Conservation (phyloP, 352 stramenopile species). For the Globisporangium okanoganense region DNA sequence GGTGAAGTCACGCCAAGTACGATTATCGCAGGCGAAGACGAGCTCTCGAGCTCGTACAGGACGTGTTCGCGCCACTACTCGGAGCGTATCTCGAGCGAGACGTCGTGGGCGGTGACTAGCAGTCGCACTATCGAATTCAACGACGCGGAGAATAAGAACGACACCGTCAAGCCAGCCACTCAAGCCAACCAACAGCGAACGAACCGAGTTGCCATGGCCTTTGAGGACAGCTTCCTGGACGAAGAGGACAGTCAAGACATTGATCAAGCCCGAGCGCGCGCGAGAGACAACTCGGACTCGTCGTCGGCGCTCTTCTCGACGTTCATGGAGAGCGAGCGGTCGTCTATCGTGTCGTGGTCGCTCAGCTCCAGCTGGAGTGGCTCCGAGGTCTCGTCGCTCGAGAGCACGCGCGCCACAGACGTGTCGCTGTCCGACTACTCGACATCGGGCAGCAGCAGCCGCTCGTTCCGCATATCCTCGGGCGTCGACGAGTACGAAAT, state of each 20-base stretch:
- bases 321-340: constrained; percentile 2
- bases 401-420: constrained; percentile 6
- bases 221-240: constrained; percentile 5
- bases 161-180: neutral
- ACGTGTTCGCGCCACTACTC: constrained; percentile 6
- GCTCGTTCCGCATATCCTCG: neutral
- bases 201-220: neutral
- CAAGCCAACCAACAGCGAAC: neutral
- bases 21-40: neutral
- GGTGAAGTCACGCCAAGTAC: neutral
- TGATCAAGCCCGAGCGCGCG: neutral
- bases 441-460: neutral
- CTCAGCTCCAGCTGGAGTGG: constrained; percentile 9
- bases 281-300: neutral
- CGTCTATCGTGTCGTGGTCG: constrained; percentile 1
- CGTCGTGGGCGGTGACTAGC: neutral
- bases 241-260: neutral
- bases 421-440: neutral
- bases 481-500: neutral
- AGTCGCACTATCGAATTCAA: neutral
- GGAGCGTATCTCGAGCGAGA: constrained; percentile 5
- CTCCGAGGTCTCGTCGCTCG: constrained; percentile 10
- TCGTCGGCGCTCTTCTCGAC: constrained; percentile 7
- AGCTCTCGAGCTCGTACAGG: constrained; percentile 10
- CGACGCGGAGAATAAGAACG: neutral